Evolutionary conservation across 345 rosid genomes (phyloP).

Genomic region (Aegle marmelos): DNA sequence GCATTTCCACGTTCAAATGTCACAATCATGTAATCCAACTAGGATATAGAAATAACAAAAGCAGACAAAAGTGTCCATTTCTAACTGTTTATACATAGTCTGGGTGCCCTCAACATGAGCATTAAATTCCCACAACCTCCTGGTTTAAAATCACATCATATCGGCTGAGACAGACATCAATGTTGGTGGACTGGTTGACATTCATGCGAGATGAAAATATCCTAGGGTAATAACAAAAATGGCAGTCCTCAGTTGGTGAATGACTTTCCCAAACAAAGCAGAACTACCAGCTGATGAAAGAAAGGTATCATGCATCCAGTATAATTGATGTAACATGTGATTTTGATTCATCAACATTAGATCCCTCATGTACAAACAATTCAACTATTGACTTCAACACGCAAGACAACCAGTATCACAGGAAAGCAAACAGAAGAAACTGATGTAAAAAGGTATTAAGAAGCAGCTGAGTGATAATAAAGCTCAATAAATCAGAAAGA

Average conservation of each 20-base stretch:
- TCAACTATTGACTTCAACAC: neutral
- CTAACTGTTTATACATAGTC: neutral
- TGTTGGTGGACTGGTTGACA: neutral
- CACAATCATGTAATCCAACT: neutral
- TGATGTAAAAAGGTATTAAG: neutral
- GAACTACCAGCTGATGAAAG: neutral
- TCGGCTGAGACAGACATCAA: neutral
- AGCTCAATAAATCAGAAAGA: neutral
- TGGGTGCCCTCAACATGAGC: neutral
- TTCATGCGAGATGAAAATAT: neutral
- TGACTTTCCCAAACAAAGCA: neutral
- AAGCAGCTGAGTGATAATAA: neutral
- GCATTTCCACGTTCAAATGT: neutral
- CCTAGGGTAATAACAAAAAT: neutral
- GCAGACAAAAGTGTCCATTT: neutral
- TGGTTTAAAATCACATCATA: neutral
- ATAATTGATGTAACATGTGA: neutral
- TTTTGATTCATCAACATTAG: neutral
- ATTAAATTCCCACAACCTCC: neutral
- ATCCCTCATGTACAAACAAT: neutral
- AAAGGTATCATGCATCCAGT: neutral
- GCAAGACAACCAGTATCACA: neutral
- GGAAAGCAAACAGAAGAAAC: neutral
- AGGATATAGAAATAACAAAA: neutral
- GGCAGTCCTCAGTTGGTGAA: neutral